Percentiles rank a stretch among this genome's conserved stretches.
These are phyloP conservation scores for Penicillium subrubescens DNA, from an alignment of 495 filamentous ascomycete species.

Conservation along the genomic window DNA sequence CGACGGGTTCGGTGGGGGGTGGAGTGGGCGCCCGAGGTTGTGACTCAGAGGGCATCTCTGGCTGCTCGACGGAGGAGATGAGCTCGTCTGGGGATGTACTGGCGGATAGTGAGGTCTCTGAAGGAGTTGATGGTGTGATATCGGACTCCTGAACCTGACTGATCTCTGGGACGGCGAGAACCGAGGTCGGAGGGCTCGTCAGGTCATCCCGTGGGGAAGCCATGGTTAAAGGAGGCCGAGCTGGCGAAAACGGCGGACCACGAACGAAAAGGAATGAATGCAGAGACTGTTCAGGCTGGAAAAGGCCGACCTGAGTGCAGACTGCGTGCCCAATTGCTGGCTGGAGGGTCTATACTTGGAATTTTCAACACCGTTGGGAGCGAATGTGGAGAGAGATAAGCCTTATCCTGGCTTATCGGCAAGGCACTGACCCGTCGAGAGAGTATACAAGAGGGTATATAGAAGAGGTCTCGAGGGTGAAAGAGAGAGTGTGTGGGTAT, in stretches of 20 bases:
- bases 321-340: not conserved
- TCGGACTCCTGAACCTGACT: not conserved
- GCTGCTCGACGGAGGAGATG: conserved; percentile 1
- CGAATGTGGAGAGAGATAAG: conserved; percentile 5
- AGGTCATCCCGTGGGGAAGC: conserved; percentile 19
- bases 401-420: not conserved
- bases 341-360: not conserved
- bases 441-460: conserved; percentile 17
- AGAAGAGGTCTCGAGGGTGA: not conserved
- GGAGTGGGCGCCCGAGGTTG: conserved; percentile 12
- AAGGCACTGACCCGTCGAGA: not conserved
- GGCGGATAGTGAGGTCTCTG: not conserved
- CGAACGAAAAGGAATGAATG: not conserved
- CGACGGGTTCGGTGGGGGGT: conserved; percentile 9
- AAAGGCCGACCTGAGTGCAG: not conserved
- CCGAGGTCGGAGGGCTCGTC: conserved; percentile 2
- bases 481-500: conserved; percentile 4
- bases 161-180: not conserved
- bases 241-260: not conserved
- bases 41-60: conserved; percentile 11
- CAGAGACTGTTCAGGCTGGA: not conserved
- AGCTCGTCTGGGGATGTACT: not conserved
- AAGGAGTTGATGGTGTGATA: conserved; percentile 1
- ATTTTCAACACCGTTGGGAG: not conserved
- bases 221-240: conserved; percentile 20